Base-by-base conservation (phyloP, 2,329 filamentous ascomycete species). In the Epichloe sp. region DNA sequence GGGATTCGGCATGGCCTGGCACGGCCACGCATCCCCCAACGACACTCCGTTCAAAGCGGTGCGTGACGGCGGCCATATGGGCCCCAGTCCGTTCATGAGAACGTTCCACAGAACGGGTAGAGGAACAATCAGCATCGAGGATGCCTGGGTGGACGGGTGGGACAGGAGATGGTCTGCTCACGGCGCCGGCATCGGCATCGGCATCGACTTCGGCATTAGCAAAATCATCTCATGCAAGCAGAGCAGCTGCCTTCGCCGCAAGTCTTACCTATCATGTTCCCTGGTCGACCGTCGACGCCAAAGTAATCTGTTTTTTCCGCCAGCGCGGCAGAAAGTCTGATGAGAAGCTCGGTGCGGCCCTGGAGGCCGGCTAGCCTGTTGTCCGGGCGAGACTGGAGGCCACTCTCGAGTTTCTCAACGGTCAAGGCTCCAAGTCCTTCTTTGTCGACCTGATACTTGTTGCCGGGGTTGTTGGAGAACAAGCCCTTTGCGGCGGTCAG, bases 11-110 rank as follows among this genome's bases (percentile, higher is more conserved):
- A 97, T 88, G 35, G 83, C 80, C 11, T 79, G 82, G 68, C 90
- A 95, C 0, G 85, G 86, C 93, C 93, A 98, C 23, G 93, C 91
- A 63, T 98, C 93, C 51, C 93, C 93, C 15, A 98, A 80, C 0
- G 89, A 82, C 31, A 87, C 77, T 2, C 89, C 89, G 62, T 95
- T 88, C 58, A 98, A 85, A 55, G 85, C 81, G 0, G 91, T 95
- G 55, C 91, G 82, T 0, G 87, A 88, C 1, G 80, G 70, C 0
- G 93, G 91, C 93, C 93, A 98, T 64, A 97, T 94, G 1, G 84
- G 78, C 4, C 82, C 79, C 10, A 98, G 75, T 7, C 89, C 88
- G 52, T 88, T 83, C 82, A 95, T 94, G 11, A 98, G 79, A 1
- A 91, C 81, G 55, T 83, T 82, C 93, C 93, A 98, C 7, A 98